Base-by-base conservation (phyloP, 2,329 filamentous ascomycete species). In the Aspergillus jensenii region DNA sequence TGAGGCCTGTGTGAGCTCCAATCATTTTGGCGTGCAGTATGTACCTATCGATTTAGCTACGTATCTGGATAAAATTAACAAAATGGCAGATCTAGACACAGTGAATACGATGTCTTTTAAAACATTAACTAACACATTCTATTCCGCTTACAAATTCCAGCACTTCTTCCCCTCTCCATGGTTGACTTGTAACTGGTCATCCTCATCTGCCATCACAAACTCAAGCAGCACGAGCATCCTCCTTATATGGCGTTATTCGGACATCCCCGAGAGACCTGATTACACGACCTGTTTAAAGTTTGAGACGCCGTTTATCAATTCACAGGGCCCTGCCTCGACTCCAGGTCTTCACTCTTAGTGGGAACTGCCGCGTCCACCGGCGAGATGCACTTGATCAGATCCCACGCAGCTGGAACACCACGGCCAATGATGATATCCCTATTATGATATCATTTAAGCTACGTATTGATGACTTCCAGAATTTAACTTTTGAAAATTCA, bases 11-110 rank as follows among this genome's bases (percentile, higher is more conserved):
- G 9, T 47, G 52, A 2, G 44, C 44, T 37, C 31, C 43, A 6
- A 25, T 50, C 43, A 50, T 35, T n/a, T 46, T 59, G 39, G 46
- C 37, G 41, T 41, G 45, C 46, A 45, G 27, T 44, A 52, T 25
- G 21, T 44, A 17, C 17, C 17, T 17, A 12, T 43, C 1, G 7
- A 14, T 14, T 6, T 21, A 14, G 9, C 27, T 31, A 11, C 9
- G 9, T 31, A 15, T 25, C 21, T 12, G 5, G 19, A 3, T 44
- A 21, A 21, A 5, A 9, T 25, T 44, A 12, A 21, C 3, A 31
- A 31, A 31, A 1, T 11, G 3, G 8, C 27, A 31, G 9, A 15
- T 25, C 19, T 3, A 11, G 7, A 12, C 25, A 21, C 19, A 2
- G 8, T 44, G 21, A 12, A 21, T 17, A 17, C 6, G 12, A 25